Evolutionary conservation across 768 basidiomycete species (phyloP).

Genomic region (Crassisporium funariophilum): DNA sequence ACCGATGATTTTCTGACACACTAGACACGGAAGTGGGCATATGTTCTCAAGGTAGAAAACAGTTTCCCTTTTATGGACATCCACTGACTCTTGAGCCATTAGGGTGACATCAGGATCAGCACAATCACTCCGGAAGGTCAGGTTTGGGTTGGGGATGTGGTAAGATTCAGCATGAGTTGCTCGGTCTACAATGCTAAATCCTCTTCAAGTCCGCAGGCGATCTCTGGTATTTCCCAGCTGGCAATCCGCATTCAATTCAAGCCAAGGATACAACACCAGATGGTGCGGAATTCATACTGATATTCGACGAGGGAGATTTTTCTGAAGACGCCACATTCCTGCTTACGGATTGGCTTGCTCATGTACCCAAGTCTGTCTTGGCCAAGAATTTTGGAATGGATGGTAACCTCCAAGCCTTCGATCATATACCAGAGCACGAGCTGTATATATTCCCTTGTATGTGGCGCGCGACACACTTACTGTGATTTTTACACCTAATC

Average conservation of each 20-base stretch:
- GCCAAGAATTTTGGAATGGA: slow-evolving; percentile 64
- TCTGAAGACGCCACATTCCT: slow-evolving; percentile 62
- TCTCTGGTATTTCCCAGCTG: slow-evolving; percentile 63
- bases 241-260: slow-evolving; percentile 58
- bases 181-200: neutral
- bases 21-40: slow-evolving; percentile 45
- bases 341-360: slow-evolving; percentile 69
- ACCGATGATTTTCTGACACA: slow-evolving; percentile 1
- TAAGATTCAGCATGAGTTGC: slow-evolving; percentile 27
- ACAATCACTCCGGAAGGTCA: slow-evolving; percentile 56
- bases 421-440: slow-evolving; percentile 54
- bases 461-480: slow-evolving; percentile 3
- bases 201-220: slow-evolving; percentile 35
- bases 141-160: slow-evolving; percentile 54
- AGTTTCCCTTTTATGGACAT: neutral
- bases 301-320: slow-evolving; percentile 45
- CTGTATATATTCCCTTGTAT: slow-evolving; percentile 54
- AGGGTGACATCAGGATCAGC: slow-evolving; percentile 50
- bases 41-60: slow-evolving; percentile 44
- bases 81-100: slow-evolving; percentile 4
- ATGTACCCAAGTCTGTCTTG: slow-evolving; percentile 56
- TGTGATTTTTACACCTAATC: neutral
- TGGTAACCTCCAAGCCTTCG: slow-evolving; percentile 44
- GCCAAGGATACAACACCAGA: slow-evolving; percentile 48
- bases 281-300: slow-evolving; percentile 56